These are phyloP conservation scores for Meripilus lineatus DNA, from an alignment of 1,284 basidiomycete species.

Conservation along the genomic window DNA sequence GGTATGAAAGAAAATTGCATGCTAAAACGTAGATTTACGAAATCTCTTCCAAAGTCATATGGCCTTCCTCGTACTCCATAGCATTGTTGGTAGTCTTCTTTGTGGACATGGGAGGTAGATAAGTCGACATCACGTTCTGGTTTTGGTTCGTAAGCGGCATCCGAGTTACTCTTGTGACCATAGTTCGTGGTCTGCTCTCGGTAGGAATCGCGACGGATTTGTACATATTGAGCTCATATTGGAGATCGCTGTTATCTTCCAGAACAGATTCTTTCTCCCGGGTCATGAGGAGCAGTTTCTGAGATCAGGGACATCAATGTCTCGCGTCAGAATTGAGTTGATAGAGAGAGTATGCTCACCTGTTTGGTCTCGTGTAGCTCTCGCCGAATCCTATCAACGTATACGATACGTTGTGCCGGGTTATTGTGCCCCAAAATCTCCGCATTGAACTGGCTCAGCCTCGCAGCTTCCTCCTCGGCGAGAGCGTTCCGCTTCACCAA, in stretches of 20 bases:
- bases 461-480: slow-evolving; percentile 66
- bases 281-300: slow-evolving; percentile 53
- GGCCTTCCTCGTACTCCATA: slow-evolving; percentile 18
- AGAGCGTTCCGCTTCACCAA: slow-evolving; percentile 65
- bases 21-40: too few relatives aligned
- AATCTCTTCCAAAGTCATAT: slow-evolving; percentile 61
- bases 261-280: slow-evolving; percentile 50
- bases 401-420: slow-evolving; percentile 69
- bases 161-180: slow-evolving; percentile 56
- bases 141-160: slow-evolving; percentile 46
- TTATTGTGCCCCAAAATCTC: slow-evolving; percentile 72
- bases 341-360: slow-evolving; percentile 31
- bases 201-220: slow-evolving; percentile 57
- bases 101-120: slow-evolving; percentile 4
- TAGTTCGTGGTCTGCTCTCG: slow-evolving; percentile 56
- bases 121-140: slow-evolving; percentile 31
- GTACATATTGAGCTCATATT: slow-evolving; percentile 63
- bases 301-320: slow-evolving; percentile 4
- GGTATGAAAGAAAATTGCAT: too few relatives aligned
- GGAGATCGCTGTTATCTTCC: slow-evolving; percentile 47
- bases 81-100: slow-evolving; percentile 6
- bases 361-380: slow-evolving; percentile 70
- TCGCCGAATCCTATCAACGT: slow-evolving; percentile 65
- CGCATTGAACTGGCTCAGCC: slow-evolving; percentile 69
- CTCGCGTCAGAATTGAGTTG: slow-evolving; percentile 5